A percentile compares a stretch with the other conserved stretches of the same genome.
Evolutionary conservation across 1,284 basidiomycete genomes (phyloP).

Genomic region (Cutaneotrichosporon curvatum): DNA sequence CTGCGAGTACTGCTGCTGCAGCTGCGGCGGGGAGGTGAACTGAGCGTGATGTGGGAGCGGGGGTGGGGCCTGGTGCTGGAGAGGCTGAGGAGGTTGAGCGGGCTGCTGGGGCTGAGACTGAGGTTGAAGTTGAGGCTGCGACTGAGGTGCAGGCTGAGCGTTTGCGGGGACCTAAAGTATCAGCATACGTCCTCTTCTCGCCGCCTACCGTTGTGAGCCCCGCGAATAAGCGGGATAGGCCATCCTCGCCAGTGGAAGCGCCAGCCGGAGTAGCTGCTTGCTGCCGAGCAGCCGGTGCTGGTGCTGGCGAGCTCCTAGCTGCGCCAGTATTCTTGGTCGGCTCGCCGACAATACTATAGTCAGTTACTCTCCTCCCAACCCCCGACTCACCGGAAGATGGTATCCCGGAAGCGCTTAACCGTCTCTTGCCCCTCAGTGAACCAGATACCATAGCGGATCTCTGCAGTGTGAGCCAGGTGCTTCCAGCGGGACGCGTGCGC

Average conservation of each 20-base stretch:
- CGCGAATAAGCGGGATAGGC: slow-evolving; percentile 35
- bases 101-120: background rate
- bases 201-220: slow-evolving; percentile 20
- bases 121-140: background rate
- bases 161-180: background rate
- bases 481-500: too few relatives aligned
- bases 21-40: too few relatives aligned
- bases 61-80: background rate
- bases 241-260: slow-evolving; percentile 19
- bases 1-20: too few relatives aligned
- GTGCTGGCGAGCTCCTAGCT: background rate
- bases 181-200: too few relatives aligned
- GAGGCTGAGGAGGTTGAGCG: background rate
- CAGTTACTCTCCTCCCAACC: background rate
- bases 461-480: too few relatives aligned
- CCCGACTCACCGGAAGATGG: slow-evolving; percentile 25
- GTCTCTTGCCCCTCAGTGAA: slow-evolving; percentile 30
- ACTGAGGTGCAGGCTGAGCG: background rate
- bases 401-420: slow-evolving; percentile 25
- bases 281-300: background rate
- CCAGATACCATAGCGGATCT: slow-evolving; percentile 29
- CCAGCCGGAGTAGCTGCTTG: background rate
- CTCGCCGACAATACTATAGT: slow-evolving; percentile 33
- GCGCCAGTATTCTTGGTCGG: slow-evolving; percentile 17
- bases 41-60: background rate